These are phyloP conservation scores for Elsinoe ampelina DNA, from an alignment of 2,329 filamentous ascomycete genomes.

Conservation along the genomic window DNA sequence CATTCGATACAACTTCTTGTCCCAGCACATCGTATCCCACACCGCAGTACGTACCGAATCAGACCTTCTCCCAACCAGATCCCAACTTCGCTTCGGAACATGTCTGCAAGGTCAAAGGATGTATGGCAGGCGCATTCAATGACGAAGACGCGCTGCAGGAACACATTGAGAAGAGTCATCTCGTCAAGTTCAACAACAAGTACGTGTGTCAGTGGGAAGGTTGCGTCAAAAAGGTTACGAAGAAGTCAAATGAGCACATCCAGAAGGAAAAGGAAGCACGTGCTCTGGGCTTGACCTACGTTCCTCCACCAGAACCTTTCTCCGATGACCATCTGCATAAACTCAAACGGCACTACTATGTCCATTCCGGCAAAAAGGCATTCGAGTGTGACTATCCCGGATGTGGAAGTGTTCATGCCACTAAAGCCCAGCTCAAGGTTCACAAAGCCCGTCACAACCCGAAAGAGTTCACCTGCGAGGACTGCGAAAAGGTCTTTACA, in stretches of 20 bases:
- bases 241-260: constrained; percentile 13
- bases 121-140: constrained; percentile 11
- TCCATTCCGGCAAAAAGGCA: constrained; percentile 13
- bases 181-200: constrained; percentile 10
- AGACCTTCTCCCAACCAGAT: neutral
- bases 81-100: neutral
- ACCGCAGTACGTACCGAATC: neutral
- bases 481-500: constrained; percentile 12
- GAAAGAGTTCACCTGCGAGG: constrained; percentile 12
- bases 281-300: constrained; percentile 4
- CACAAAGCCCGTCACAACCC: constrained; percentile 13
- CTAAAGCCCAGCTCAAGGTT: constrained; percentile 12
- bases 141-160: constrained; percentile 11
- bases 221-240: constrained; percentile 12
- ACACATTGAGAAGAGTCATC: constrained; percentile 10
- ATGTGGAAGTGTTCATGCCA: constrained; percentile 12
- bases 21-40: neutral
- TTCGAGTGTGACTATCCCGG: constrained; percentile 13
- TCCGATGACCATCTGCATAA: constrained; percentile 13
- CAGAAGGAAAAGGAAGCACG: constrained; percentile 12
- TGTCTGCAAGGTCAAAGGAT: constrained; percentile 10
- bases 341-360: constrained; percentile 13
- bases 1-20: neutral
- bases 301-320: constrained; percentile 10
- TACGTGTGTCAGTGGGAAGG: constrained; percentile 13